Conservation (phyloP, 345 rosid genomes). For the Salix brachista region DNA sequence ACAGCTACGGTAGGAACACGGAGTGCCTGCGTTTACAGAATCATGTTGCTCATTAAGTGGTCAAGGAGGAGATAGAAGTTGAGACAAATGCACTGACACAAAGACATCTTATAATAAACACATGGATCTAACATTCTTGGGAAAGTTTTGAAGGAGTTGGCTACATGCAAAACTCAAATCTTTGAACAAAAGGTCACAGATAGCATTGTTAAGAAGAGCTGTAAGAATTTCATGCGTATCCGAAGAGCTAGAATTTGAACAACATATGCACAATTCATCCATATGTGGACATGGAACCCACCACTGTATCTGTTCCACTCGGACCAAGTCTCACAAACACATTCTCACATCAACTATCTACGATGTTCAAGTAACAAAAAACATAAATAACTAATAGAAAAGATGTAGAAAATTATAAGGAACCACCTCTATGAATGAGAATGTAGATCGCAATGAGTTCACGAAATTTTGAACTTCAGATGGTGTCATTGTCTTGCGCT, state of each 20-base stretch:
- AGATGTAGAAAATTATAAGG: neutral
- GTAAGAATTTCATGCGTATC: neutral
- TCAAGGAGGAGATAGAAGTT: neutral
- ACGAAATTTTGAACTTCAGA: conserved; percentile 69
- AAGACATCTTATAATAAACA: neutral
- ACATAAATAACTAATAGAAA: neutral
- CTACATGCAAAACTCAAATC: neutral
- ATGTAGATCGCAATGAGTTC: conserved; percentile 68
- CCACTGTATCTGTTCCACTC: neutral
- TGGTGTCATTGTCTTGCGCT: conserved; percentile 69
- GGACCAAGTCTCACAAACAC: neutral
- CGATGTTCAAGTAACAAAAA: neutral
- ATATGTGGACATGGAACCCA: neutral
- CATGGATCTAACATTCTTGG: neutral
- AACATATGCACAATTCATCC: neutral
- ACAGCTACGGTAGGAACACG: conserved; percentile 77
- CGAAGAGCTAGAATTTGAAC: neutral
- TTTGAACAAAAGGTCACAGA: neutral
- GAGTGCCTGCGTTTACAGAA: conserved; percentile 44
- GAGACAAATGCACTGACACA: neutral
- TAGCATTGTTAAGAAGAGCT: neutral
- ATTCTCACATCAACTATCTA: neutral
- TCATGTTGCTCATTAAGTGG: conserved; percentile 3
- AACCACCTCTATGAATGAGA: conserved; percentile 67
- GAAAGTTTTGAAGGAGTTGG: neutral